phyloP scores from a whole-genome alignment of 192 early-diverging fungal genomes.

The Martensiomyces pterosporus region DNA sequence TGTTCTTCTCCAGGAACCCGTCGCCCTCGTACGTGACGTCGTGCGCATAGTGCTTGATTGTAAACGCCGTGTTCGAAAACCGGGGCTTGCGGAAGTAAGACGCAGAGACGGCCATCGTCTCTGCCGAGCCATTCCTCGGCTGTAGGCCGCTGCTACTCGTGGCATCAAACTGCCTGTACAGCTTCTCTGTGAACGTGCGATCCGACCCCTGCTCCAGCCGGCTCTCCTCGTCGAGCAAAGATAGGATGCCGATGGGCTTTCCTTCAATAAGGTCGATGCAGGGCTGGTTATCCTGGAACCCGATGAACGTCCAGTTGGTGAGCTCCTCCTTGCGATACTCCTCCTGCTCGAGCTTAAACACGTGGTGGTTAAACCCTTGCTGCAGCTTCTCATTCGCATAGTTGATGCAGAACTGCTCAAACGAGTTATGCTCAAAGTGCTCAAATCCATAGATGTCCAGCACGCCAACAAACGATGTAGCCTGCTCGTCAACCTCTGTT shows the following conservation, averaged over 20 bases:
- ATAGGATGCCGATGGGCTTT: conserved; percentile 83
- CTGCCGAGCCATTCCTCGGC: not conserved
- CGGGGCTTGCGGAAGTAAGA: conserved; percentile 91
- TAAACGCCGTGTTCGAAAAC: conserved; percentile 87
- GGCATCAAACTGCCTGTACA: conserved; percentile 34
- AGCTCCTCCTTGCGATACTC: conserved; percentile 95
- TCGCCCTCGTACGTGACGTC: conserved; percentile 95
- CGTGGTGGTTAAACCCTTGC: conserved; percentile 63
- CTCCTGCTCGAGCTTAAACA: conserved; percentile 65
- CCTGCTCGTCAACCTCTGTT: conserved; percentile 50
- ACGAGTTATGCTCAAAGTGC: conserved; percentile 54
- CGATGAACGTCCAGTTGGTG: conserved; percentile 89
- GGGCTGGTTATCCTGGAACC: conserved; percentile 97
- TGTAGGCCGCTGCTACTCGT: not conserved
- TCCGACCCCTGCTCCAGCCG: conserved; percentile 48
- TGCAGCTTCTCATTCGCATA: conserved; percentile 88
- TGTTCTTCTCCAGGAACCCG: conserved; percentile 97
- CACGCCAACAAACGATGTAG: conserved; percentile 76
- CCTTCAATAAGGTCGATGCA: conserved; percentile 99
- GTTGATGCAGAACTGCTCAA: conserved; percentile 75
- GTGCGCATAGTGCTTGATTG: conserved; percentile 90
- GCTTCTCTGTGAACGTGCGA: conserved; percentile 48
- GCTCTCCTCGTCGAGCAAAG: conserved; percentile 83
- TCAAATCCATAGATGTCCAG: conserved; percentile 86
- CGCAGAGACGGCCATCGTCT: conserved; percentile 13